Conservation (phyloP, 2,329 filamentous ascomycete species). For the Colletotrichum endophyticum region DNA sequence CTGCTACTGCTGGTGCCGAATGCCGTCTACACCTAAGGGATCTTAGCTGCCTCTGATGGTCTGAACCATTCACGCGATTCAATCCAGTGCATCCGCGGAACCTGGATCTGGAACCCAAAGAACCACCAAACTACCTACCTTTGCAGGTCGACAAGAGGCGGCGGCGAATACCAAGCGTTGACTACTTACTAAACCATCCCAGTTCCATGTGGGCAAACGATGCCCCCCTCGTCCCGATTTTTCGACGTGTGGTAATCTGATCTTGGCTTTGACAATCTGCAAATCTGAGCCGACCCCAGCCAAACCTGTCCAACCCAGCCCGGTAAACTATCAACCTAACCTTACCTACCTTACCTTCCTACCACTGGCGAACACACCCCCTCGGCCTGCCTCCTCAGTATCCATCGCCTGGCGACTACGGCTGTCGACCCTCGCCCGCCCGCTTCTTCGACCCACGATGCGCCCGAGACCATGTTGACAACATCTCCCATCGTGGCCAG, state of each 20-base stretch:
- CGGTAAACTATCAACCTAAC: neutral
- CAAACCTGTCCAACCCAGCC: neutral
- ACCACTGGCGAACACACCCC: neutral
- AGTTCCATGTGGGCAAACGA: neutral
- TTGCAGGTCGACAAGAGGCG: neutral
- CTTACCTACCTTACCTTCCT: neutral
- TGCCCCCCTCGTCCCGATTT: neutral
- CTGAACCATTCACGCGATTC: neutral
- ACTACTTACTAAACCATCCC: neutral
- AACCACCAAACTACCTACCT: neutral
- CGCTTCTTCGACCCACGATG: slow-evolving; percentile 39
- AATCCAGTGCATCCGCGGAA: neutral
- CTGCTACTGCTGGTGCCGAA: neutral
- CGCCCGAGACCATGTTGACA: slow-evolving; percentile 62
- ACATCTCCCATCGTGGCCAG: slow-evolving; percentile 57
- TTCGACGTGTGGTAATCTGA: neutral
- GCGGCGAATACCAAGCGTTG: neutral
- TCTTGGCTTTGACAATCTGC: slow-evolving; percentile 12
- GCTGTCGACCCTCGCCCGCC: neutral
- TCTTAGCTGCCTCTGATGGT: neutral
- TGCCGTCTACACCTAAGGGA: neutral
- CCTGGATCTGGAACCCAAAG: neutral
- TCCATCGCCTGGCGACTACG: neutral
- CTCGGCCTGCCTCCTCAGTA: neutral
- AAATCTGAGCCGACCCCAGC: slow-evolving; percentile 5